Evolutionary conservation across 176 grass and related monocot species (phyloP).

Genomic region (Dactylis glomerata): DNA sequence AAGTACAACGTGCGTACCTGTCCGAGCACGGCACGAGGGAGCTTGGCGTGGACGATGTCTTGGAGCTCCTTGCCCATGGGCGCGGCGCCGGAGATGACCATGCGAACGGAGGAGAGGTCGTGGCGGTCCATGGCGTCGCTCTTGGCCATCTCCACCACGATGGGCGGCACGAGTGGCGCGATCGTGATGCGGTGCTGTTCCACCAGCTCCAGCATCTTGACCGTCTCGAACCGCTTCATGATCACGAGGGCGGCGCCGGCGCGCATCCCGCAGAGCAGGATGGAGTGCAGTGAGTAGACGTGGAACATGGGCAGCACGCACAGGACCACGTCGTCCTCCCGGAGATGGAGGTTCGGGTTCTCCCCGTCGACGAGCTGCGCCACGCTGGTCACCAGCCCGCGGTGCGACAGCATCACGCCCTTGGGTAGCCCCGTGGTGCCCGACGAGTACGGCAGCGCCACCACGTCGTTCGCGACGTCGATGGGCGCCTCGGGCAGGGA

Average conservation of each 20-base stretch:
- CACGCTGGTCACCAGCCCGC: slow-evolving; percentile 53
- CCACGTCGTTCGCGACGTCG: slow-evolving; percentile 53
- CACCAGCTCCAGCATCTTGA: slow-evolving; percentile 47
- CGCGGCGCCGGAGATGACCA: slow-evolving; percentile 75
- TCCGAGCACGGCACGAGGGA: slow-evolving; percentile 54
- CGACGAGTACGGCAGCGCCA: slow-evolving; percentile 83
- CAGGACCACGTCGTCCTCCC: slow-evolving; percentile 45
- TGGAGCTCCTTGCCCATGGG: slow-evolving; percentile 91
- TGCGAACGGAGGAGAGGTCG: slow-evolving; percentile 67
- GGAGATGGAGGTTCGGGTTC: slow-evolving; percentile 40
- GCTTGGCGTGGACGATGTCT: slow-evolving; percentile 53
- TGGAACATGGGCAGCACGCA: slow-evolving; percentile 98
- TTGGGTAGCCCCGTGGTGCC: slow-evolving; percentile 89
- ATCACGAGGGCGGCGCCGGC: slow-evolving; percentile 59
- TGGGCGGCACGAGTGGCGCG: slow-evolving; percentile 65
- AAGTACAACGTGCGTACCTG: slow-evolving; percentile 50
- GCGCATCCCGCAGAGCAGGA: slow-evolving; percentile 64
- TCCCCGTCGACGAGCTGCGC: slow-evolving; percentile 62
- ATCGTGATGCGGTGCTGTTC: slow-evolving; percentile 57
- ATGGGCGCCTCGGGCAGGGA: not conserved
- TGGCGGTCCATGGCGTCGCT: slow-evolving; percentile 37
- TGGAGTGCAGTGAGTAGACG: slow-evolving; percentile 67
- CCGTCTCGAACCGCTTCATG: slow-evolving; percentile 68
- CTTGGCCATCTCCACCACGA: slow-evolving; percentile 80
- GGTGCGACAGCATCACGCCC: slow-evolving; percentile 84